These are phyloP conservation scores for Cladosporium sp. DNA, from an alignment of 2,329 filamentous ascomycete species.

Conservation along the genomic window DNA sequence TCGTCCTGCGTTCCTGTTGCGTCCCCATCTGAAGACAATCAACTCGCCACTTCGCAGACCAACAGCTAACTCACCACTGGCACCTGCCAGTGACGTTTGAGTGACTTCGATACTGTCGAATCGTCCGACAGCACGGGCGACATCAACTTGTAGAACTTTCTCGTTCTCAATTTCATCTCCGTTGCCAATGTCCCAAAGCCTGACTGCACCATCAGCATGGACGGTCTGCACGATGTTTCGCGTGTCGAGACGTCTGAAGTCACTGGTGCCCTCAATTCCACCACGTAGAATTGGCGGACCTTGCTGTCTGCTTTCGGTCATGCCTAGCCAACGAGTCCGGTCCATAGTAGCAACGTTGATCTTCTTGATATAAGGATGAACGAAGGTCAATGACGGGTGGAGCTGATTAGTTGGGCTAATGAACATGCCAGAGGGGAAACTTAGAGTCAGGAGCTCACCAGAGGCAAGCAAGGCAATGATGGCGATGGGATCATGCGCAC, in stretches of 20 bases:
- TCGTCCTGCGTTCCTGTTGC: slow-evolving; percentile 66
- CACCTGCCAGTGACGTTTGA: slow-evolving; percentile 72
- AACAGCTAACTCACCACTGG: slow-evolving; percentile 77
- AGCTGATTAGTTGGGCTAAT: slow-evolving; percentile 91
- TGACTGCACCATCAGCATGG: slow-evolving; percentile 86
- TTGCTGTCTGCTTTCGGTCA: slow-evolving; percentile 76
- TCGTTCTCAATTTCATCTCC: slow-evolving; percentile 91
- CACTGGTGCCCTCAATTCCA: slow-evolving; percentile 66
- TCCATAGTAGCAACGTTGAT: slow-evolving; percentile 69
- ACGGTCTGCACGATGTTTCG: slow-evolving; percentile 81
- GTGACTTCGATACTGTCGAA: slow-evolving; percentile 72
- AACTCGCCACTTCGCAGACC: slow-evolving; percentile 81
- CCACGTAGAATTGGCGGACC: slow-evolving; percentile 75
- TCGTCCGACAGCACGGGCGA: slow-evolving; percentile 76
- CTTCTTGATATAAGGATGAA: slow-evolving; percentile 81
- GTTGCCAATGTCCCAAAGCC: slow-evolving; percentile 88
- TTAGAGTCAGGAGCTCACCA: slow-evolving; percentile 83
- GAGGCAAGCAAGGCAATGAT: slow-evolving; percentile 74
- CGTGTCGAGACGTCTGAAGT: slow-evolving; percentile 71
- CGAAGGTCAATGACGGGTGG: slow-evolving; percentile 78
- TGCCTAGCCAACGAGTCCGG: slow-evolving; percentile 78
- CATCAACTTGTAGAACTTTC: slow-evolving; percentile 74
- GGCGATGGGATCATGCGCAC: slow-evolving; percentile 86
- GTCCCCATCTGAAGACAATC: slow-evolving; percentile 81
- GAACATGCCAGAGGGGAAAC: slow-evolving; percentile 85